These are phyloP conservation scores for Xylaria telfairii DNA, from an alignment of 495 filamentous ascomycete genomes.

Conservation along the genomic window DNA sequence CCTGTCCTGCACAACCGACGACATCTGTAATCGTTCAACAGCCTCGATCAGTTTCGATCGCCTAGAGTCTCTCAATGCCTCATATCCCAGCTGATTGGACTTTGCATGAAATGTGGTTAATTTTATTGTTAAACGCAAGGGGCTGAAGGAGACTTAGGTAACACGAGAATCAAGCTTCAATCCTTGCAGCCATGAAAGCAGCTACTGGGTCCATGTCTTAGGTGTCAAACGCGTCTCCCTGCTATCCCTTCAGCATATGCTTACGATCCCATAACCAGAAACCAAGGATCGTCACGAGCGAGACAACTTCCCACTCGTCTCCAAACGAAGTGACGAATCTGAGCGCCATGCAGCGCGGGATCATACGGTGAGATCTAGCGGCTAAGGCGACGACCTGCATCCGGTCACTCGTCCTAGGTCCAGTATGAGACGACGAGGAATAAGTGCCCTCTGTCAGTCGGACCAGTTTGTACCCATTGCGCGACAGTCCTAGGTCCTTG, in stretches of 20 bases:
- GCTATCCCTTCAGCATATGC: conserved; percentile 17
- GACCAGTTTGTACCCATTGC: conserved; percentile 23
- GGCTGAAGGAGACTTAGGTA: conserved; percentile 16
- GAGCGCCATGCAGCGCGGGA: conserved; percentile 2
- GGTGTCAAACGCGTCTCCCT: conserved; percentile 14
- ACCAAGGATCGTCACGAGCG: conserved; percentile 20
- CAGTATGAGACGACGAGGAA: background rate
- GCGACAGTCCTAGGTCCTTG: conserved; percentile 19
- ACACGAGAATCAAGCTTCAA: conserved; percentile 10
- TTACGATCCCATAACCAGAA: conserved; percentile 26
- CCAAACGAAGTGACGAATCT: conserved; percentile 22
- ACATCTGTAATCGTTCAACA: too few species aligned
- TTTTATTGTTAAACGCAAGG: conserved; percentile 15
- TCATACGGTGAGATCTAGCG: background rate
- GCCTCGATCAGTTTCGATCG: conserved; percentile 3
- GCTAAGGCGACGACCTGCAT: conserved; percentile 24
- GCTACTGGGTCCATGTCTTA: background rate
- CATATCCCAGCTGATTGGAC: background rate
- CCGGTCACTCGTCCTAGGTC: conserved; percentile 10
- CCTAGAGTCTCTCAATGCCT: background rate
- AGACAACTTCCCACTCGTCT: conserved; percentile 23
- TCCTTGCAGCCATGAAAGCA: conserved; percentile 7
- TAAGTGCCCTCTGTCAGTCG: background rate
- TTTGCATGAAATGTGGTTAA: background rate
- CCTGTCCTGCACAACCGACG: background rate